These are phyloP conservation scores for Monascus purpureus DNA, from an alignment of 495 filamentous ascomycete species.

Conservation along the genomic window DNA sequence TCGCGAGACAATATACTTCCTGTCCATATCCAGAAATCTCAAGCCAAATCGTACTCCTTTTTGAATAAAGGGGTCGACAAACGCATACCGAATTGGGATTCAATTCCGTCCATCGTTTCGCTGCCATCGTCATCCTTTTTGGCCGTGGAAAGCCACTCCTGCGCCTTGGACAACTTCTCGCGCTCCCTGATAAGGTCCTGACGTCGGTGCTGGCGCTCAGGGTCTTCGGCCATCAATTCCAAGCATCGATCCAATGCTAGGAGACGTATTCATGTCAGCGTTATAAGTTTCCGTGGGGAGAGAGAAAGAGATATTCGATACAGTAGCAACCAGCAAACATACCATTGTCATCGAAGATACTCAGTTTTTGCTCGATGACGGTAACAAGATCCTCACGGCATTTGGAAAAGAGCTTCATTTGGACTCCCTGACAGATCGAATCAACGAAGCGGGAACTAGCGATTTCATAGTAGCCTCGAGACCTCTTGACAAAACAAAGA, in stretches of 20 bases:
- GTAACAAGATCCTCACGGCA: conserved; percentile 23
- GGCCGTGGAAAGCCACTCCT: conserved; percentile 20
- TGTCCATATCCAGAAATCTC: no score
- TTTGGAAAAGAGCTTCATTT: conserved; percentile 30
- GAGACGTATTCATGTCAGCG: conserved; percentile 2
- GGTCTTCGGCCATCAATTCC: conserved; percentile 36
- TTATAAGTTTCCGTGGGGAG: no score
- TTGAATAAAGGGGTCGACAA: conserved; percentile 4
- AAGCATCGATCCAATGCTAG: conserved; percentile 23
- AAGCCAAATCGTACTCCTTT: no score
- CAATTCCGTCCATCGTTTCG: background rate
- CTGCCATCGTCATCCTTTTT: conserved; percentile 8
- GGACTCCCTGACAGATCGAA: conserved; percentile 28
- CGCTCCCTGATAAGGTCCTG: conserved; percentile 24
- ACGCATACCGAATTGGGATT: background rate
- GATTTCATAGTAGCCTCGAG: conserved; percentile 39
- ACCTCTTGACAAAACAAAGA: conserved; percentile 13
- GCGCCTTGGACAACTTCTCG: conserved; percentile 30
- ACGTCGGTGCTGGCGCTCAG: conserved; percentile 26
- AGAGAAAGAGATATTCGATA: no score
- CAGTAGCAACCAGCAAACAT: no score
- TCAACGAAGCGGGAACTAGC: conserved; percentile 37
- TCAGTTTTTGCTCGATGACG: conserved; percentile 19
- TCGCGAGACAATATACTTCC: no score
- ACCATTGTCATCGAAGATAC: conserved; percentile 24